These are phyloP conservation scores for Apiotrichum domesticum DNA, from an alignment of 1,284 basidiomycete genomes.

Conservation along the genomic window DNA sequence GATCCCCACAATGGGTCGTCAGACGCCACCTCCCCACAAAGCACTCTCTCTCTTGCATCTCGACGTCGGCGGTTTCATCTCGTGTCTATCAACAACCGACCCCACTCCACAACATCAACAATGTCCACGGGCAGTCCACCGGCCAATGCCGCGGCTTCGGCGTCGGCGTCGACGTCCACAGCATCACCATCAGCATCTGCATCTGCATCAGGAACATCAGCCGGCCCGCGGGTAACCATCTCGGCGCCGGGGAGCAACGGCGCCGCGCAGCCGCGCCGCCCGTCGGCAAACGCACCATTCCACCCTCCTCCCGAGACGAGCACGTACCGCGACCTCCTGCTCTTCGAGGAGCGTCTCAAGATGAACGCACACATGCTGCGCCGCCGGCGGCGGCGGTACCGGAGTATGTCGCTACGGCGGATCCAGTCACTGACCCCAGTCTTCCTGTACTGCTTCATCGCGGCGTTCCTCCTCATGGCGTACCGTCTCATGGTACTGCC, in stretches of 20 bases:
- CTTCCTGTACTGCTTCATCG: slow-evolving; percentile 38
- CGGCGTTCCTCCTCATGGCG: slow-evolving; percentile 22
- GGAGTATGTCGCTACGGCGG: slow-evolving; percentile 56
- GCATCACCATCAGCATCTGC: too few species aligned
- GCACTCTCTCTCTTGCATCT: too few species aligned
- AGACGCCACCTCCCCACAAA: too few species aligned
- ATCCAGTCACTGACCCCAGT: slow-evolving; percentile 20
- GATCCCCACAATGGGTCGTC: too few species aligned
- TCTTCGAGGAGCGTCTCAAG: slow-evolving; percentile 95
- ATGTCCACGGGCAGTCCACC: too few species aligned
- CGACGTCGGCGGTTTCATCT: too few species aligned
- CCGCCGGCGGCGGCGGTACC: slow-evolving; percentile 76
- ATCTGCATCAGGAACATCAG: too few species aligned
- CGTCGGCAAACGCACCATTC: slow-evolving; percentile 44
- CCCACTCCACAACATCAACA: too few species aligned
- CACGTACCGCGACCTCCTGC: slow-evolving; percentile 80
- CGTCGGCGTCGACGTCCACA: too few species aligned
- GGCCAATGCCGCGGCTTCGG: too few species aligned
- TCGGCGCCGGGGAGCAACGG: neutral
- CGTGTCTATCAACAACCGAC: too few species aligned
- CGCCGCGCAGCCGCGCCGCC: neutral
- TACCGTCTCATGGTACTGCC: slow-evolving; percentile 30
- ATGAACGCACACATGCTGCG: slow-evolving; percentile 78
- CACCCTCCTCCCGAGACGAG: slow-evolving; percentile 62
- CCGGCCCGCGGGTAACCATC: neutral